These are phyloP conservation scores for Mitragyna speciosa DNA, from an alignment of 257 asterid genomes.

Conservation along the genomic window DNA sequence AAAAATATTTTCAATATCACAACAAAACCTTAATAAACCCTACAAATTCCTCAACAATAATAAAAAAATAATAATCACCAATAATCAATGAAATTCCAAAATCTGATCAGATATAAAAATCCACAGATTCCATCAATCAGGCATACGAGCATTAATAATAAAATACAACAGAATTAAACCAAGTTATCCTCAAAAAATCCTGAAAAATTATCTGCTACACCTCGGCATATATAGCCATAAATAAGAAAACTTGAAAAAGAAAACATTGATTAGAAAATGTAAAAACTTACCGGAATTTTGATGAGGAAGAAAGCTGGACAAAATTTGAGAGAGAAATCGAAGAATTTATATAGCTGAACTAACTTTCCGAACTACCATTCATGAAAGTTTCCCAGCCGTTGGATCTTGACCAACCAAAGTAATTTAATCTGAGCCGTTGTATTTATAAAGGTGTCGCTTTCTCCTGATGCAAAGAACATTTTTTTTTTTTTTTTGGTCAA, in stretches of 20 bases:
- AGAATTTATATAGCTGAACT: conserved; percentile 11
- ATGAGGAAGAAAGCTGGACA: conserved; percentile 8
- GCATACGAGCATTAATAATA: neutral
- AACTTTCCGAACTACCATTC: conserved; percentile 18
- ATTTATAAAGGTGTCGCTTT: conserved; percentile 22
- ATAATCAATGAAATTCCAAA: neutral
- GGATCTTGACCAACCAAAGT: neutral
- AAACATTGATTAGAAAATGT: neutral
- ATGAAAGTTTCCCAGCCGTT: conserved; percentile 6
- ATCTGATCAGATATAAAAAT: neutral
- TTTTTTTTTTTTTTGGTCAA: too few relatives aligned
- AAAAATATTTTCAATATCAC: neutral
- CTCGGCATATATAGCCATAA: neutral
- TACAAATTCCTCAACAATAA: neutral
- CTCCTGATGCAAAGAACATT: conserved; percentile 39
- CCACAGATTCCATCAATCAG: neutral
- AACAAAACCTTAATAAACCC: conserved; percentile 12
- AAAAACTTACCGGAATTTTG: conserved; percentile 20
- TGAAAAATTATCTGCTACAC: neutral
- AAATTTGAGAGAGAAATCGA: conserved; percentile 11
- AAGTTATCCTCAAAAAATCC: too few relatives aligned
- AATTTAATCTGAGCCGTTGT: conserved; percentile 17
- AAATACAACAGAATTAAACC: neutral
- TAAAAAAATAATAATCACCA: neutral
- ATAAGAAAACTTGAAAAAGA: neutral